Base-by-base conservation (phyloP, 108 stramenopile species). In the Parietichytrium sp. region DNA sequence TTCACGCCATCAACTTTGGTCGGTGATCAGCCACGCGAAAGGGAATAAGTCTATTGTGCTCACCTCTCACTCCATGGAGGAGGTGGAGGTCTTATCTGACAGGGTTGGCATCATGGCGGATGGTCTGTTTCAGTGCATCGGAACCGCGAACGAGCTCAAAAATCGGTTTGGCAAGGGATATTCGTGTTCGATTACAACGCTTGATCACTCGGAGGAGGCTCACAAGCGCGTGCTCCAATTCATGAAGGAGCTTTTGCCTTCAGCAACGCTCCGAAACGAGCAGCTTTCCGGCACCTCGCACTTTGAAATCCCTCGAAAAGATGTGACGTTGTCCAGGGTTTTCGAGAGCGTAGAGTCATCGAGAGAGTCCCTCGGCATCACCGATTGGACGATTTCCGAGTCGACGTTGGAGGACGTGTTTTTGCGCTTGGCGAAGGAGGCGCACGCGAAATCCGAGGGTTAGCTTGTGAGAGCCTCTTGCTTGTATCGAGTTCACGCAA, bases 41-140 rank as follows among this genome's bases (percentile, higher is more conserved):
- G 42, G 31, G 1, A 80, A 92, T 49, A 83, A 94, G 8, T 91
- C 91, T 54, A 93, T 97, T 78, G 85, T 99, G 29, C 85, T 99
- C 10, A 96, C 98, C 6, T 98, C 97, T 48, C 98, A 99, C 80
- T 96, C 94, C 82, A 97, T 96, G 96, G 96, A 97, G 84, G 98
- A 99, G 85, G 96, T 95, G 54, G 97, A 99, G 54, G 92, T 96
- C 0, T 84, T 99, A 16, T 97, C 96, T 55, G 96, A 96, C 45
- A 88, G 96, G 31, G 95, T 99, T 51, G 96, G 91, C 29, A 97
- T 99, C 85, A 96, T 98, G 94, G 93, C 94, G 6, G 87, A 89
- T 29, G 98, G 98, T 16, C 89, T 80, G 18, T 85, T 99, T 6
- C 83, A 89, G 33, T 97, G 96, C 83, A 31, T 94, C 18, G 98